A percentile compares a stretch with the other conserved stretches of the same genome.
Conservation (phyloP, 768 basidiomycete genomes). For the Scleroderma citrinum region DNA sequence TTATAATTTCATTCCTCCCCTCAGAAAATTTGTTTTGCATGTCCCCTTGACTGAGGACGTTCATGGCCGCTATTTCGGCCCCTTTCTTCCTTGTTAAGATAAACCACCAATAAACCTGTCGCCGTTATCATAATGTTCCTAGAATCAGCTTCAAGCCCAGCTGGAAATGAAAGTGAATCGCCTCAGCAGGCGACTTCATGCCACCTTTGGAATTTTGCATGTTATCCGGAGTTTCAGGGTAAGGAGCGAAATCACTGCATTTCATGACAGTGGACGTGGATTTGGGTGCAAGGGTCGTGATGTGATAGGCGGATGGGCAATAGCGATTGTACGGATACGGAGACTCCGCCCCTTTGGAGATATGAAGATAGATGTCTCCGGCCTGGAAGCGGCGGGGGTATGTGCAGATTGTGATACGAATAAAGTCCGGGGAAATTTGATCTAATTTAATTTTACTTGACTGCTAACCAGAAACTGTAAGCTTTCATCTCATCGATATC, state of each 20-base stretch:
- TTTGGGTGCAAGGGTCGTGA: constrained; percentile 40
- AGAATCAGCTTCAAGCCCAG: constrained; percentile 29
- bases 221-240: constrained; percentile 44
- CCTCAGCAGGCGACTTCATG: constrained; percentile 16
- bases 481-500: too few species aligned
- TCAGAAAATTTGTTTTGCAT: too few species aligned
- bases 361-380: constrained; percentile 38
- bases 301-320: constrained; percentile 50
- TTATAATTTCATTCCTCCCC: too few species aligned
- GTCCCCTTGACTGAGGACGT: constrained; percentile 50
- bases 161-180: constrained; percentile 1
- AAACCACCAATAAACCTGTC: too few species aligned
- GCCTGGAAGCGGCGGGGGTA: neutral
- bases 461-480: too few species aligned
- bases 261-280: constrained; percentile 37
- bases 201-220: constrained; percentile 61
- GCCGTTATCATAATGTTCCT: constrained; percentile 55
- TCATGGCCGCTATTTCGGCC: constrained; percentile 47
- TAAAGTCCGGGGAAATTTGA: neutral
- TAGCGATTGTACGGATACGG: constrained; percentile 46
- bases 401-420: neutral
- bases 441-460: neutral
- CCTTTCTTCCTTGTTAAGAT: constrained; percentile 36
- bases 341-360: constrained; percentile 44
- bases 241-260: constrained; percentile 43